Conservation (phyloP, 2,329 filamentous ascomycete genomes). For the Drechmeria coniospora region DNA sequence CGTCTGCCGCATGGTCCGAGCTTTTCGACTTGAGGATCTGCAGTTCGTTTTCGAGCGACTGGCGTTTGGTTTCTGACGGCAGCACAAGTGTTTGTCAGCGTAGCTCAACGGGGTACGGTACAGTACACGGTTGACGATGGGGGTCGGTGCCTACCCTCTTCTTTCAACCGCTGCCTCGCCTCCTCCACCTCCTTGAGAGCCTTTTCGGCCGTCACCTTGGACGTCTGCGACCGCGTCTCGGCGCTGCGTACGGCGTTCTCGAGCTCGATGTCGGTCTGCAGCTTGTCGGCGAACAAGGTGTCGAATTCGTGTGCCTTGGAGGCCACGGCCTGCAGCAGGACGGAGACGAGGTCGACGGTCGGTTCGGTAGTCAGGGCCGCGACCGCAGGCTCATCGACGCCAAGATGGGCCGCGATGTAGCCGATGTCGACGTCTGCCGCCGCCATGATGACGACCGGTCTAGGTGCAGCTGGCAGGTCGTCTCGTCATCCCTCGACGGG, state of each 20-base stretch:
- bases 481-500: conserved; percentile 5
- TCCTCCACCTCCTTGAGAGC: conserved; percentile 72
- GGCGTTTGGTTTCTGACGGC: conserved; percentile 54
- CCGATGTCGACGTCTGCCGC: conserved; percentile 45
- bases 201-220: conserved; percentile 71
- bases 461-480: conserved; percentile 3
- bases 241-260: conserved; percentile 76
- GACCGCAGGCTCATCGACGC: conserved; percentile 49
- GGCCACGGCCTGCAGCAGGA: conserved; percentile 59
- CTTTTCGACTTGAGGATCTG: conserved; percentile 61
- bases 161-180: conserved; percentile 62
- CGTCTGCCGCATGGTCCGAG: conserved; percentile 57
- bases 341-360: conserved; percentile 62
- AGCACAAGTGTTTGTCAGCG: too few relatives aligned
- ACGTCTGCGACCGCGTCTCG: conserved; percentile 66
- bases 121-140: too few relatives aligned
- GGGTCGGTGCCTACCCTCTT: conserved; percentile 51
- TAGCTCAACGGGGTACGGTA: too few relatives aligned
- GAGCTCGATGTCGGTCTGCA: conserved; percentile 80
- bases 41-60: conserved; percentile 67
- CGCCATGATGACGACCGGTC: conserved; percentile 18
- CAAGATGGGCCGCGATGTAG: conserved; percentile 58
- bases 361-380: conserved; percentile 47
- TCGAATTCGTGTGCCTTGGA: conserved; percentile 73
- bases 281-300: conserved; percentile 69